Conservation (phyloP, 2,329 filamentous ascomycete genomes). For the Dothidotthia symphoricarpi region DNA sequence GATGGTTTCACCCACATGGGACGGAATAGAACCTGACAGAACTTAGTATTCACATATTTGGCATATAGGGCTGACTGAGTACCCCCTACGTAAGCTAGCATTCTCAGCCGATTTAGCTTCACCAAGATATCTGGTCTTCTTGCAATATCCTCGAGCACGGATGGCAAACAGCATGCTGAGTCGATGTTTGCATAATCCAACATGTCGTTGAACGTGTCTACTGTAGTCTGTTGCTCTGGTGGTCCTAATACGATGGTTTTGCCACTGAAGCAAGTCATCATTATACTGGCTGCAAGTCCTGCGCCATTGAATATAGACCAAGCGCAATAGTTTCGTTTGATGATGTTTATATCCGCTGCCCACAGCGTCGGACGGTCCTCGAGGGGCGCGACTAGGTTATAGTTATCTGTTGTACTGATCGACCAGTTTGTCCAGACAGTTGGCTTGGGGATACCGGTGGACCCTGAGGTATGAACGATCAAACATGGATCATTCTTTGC, state of each 20-base stretch:
- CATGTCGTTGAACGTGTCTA: slow-evolving; percentile 15
- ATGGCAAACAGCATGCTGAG: slow-evolving; percentile 15
- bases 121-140: slow-evolving; percentile 15
- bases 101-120: slow-evolving; percentile 17
- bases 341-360: slow-evolving; percentile 8
- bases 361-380: slow-evolving; percentile 21
- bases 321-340: slow-evolving; percentile 16
- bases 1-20: slow-evolving; percentile 18
- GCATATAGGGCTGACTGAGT: not conserved
- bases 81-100: slow-evolving; percentile 25
- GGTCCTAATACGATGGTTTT: slow-evolving; percentile 21
- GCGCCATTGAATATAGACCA: slow-evolving; percentile 22
- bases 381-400: slow-evolving; percentile 19
- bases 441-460: slow-evolving; percentile 42
- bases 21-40: slow-evolving; percentile 14
- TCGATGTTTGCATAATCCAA: slow-evolving; percentile 20
- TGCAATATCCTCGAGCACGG: slow-evolving; percentile 22
- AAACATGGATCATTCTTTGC: slow-evolving; percentile 32
- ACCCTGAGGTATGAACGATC: slow-evolving; percentile 41
- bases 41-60: slow-evolving; percentile 5
- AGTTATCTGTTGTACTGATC: slow-evolving; percentile 16
- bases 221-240: slow-evolving; percentile 12
- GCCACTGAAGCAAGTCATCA: slow-evolving; percentile 16
- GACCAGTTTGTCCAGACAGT: slow-evolving; percentile 32
- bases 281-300: slow-evolving; percentile 16